Base-by-base conservation (phyloP, 2,329 filamentous ascomycete species). In the Cladosporium austrohemisphaericum region DNA sequence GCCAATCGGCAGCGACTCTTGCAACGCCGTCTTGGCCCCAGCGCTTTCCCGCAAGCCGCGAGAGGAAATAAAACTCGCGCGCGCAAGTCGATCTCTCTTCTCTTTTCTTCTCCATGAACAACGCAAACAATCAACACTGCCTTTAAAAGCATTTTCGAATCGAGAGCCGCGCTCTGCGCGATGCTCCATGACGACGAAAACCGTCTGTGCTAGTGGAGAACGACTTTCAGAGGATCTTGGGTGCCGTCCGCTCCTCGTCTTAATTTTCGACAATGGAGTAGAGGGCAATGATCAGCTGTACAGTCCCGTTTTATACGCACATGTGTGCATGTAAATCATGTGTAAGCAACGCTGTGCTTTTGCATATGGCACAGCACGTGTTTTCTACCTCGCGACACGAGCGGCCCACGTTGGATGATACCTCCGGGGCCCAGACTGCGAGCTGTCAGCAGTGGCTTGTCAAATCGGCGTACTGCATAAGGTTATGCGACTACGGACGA, bases 121-220 rank as follows among this genome's bases (percentile, higher is more conserved):
- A 67, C 62, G 62, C 64, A 65, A 65, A 66, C 53, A 46, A 59
- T 51, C 51, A 64, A 66, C 65, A 65, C 65, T 62, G 60, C 61
- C 62, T 49, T 43, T 65, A 64, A 68, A 63, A 67, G 65, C 65
- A 68, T 66, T 68, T 66, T 66, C 64, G 59, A 63, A 56, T 66
- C 60, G 64, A 66, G 62, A 66, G 63, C 60, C 61, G 47, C 47
- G 22, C 29, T 37, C 55, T n/a, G 56, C 59, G 62, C 53, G 63
- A 58, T 62, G 64, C 65, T 66, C 64, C 65, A 68, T 66, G 65
- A 68, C 59, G 60, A 65, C 64, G 63, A 63, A 67, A 66, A 66
- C 64, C 64, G 63, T 67, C 63, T 62, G 64, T 63, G 57, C 59
- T 55, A 66, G 65, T 66, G 65, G 58, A 67, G 65, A 68, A 52